Base-by-base conservation (phyloP, 179 eudicot genomes). In the Monotropa hypopitys region DNA sequence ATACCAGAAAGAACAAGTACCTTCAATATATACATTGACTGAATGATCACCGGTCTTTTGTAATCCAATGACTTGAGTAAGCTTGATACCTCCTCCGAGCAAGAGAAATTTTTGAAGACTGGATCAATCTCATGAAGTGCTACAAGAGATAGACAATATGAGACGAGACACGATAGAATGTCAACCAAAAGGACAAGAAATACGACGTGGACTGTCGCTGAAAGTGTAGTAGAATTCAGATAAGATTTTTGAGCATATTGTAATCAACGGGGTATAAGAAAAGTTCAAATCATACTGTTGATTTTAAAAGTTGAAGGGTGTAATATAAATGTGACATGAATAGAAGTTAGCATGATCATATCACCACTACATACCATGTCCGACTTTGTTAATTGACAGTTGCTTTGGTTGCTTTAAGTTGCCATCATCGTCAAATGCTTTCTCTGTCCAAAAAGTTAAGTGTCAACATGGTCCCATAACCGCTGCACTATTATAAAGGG, bases 1-100 rank as follows among this genome's bases (percentile, higher is more conserved):
- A 12, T 42, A 20, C 26, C 43, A 45, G 30, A 50, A 66, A 35
- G 47, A 33, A 65, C 50, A 12, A 69, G 59, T 88, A 95, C 97
- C 99, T 95, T 95, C 80, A 95, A 95, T 76, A 95, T 95, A 83
- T 95, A 95, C 99, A 95, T 95, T 51, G 99, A 93, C 81, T 95
- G 99, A 50, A 93, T 90, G 74, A 93, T 86, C 47, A 85, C 91
- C 3, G 99, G 99, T 86, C 88, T 93, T 85, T 83, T 95, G 89
- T 95, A 95, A 49, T 85, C 86, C 73, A 95, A 82, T 46, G 95
- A 91, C 56, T 59, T 43, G n/a, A 95, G 84, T 82, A 95, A 53
- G 80, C 89, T 61, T 20, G 92, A 81, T 59, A 91, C 61, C 75
- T 86, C 84, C 72, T 89, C 92, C 40, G 99, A 91, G 75, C 76